Evolutionary conservation across 176 grass and related monocot genomes (phyloP).

Genomic region (Hordeum marinum): DNA sequence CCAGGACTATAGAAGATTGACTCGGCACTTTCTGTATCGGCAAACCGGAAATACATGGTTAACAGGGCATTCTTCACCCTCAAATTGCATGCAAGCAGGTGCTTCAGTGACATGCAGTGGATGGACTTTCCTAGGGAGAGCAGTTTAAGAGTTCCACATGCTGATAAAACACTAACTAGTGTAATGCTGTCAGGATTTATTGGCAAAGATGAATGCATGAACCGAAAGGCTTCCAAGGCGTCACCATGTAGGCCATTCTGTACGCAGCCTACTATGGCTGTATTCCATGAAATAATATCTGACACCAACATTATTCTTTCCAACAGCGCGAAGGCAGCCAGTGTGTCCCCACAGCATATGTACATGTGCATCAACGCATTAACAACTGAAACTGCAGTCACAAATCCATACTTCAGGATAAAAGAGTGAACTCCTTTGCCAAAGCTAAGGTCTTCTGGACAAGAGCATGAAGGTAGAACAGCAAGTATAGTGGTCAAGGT

Average conservation of each 20-base stretch:
- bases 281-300: slow-evolving; percentile 90
- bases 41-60: slow-evolving; percentile 66
- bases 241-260: slow-evolving; percentile 54
- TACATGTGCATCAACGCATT: slow-evolving; percentile 91
- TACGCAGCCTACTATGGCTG: slow-evolving; percentile 57
- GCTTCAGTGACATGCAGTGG: slow-evolving; percentile 54
- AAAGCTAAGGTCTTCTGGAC: slow-evolving; percentile 54
- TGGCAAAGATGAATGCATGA: slow-evolving; percentile 51
- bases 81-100: slow-evolving; percentile 42
- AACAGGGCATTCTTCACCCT: slow-evolving; percentile 68
- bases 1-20: slow-evolving; percentile 38
- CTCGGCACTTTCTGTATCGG: slow-evolving; percentile 58
- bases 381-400: slow-evolving; percentile 34
- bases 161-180: slow-evolving; percentile 55
- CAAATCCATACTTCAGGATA: slow-evolving; percentile 46
- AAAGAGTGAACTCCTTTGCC: slow-evolving; percentile 60
- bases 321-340: slow-evolving; percentile 35
- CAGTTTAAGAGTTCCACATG: slow-evolving; percentile 60
- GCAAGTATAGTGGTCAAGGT: slow-evolving; percentile 57
- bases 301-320: slow-evolving; percentile 33
- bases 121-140: slow-evolving; percentile 38
- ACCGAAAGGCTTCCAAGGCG: slow-evolving; percentile 53
- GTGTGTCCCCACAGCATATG: slow-evolving; percentile 41
- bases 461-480: slow-evolving; percentile 50
- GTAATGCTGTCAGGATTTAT: slow-evolving; percentile 61